phyloP scores from a whole-genome alignment of 352 stramenopile species.

The Globisporangium lucens region DNA sequence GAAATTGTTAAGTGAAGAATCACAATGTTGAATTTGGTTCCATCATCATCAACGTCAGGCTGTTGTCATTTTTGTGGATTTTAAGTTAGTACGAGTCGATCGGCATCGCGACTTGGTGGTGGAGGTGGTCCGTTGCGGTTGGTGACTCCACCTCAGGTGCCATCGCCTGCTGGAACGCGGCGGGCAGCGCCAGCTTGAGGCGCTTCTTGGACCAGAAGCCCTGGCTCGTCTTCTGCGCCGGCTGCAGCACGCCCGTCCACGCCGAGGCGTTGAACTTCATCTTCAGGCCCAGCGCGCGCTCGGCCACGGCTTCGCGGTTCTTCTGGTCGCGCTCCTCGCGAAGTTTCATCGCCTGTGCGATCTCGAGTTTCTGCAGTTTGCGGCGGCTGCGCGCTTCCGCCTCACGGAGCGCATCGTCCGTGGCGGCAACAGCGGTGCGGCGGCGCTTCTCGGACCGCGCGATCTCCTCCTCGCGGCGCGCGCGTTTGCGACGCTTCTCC shows the following conservation, averaged over 20 bases:
- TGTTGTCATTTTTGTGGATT: neutral
- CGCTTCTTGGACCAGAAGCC: slow-evolving; percentile 65
- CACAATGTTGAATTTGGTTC: neutral
- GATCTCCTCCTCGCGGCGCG: slow-evolving; percentile 74
- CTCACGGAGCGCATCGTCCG: slow-evolving; percentile 76
- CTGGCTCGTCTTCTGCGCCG: slow-evolving; percentile 23
- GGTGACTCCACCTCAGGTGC: neutral
- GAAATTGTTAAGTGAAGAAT: neutral
- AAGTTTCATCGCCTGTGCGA: slow-evolving; percentile 52
- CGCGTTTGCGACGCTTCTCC: slow-evolving; percentile 76
- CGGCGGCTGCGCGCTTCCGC: slow-evolving; percentile 70
- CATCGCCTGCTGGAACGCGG: slow-evolving; percentile 29
- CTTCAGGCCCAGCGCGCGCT: slow-evolving; percentile 35
- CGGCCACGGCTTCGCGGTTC: slow-evolving; percentile 41
- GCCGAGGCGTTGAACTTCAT: slow-evolving; percentile 62
- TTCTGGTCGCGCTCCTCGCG: slow-evolving; percentile 64
- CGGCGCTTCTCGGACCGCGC: slow-evolving; percentile 69
- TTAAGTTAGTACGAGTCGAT: slow-evolving; percentile 23
- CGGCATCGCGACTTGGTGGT: slow-evolving; percentile 18
- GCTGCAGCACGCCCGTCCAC: slow-evolving; percentile 52
- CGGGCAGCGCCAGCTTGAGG: slow-evolving; percentile 48
- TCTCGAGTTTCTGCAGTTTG: slow-evolving; percentile 64
- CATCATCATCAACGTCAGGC: neutral
- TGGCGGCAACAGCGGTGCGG: slow-evolving; percentile 72
- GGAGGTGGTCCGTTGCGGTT: slow-evolving; percentile 5